Conservation (phyloP, 352 stramenopile species). For the Pythium phragmiticola region DNA sequence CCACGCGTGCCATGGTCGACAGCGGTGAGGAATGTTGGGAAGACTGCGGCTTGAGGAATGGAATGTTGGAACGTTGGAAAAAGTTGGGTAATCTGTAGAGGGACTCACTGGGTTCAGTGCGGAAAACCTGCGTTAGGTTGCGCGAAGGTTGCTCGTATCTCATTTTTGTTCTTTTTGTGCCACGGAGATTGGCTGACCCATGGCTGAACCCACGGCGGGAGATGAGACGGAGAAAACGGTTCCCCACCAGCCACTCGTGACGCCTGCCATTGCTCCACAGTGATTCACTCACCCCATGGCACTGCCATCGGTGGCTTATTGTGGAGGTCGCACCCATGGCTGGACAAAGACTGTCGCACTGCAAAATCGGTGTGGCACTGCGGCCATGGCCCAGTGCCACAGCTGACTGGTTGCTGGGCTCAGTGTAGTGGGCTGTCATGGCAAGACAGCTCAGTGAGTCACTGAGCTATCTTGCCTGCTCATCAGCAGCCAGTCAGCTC, state of each 20-base stretch:
- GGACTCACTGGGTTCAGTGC: neutral
- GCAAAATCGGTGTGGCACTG: too few relatives aligned
- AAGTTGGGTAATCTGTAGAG: too few relatives aligned
- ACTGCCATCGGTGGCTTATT: too few relatives aligned
- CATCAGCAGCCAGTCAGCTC: neutral
- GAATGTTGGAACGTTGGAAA: neutral
- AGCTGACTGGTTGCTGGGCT: neutral
- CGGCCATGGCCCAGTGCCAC: too few relatives aligned
- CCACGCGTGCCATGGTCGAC: neutral
- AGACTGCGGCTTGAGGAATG: constrained; percentile 13
- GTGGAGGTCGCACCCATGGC: neutral
- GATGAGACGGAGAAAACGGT: too few relatives aligned
- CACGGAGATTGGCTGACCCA: too few relatives aligned
- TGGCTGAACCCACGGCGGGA: too few relatives aligned
- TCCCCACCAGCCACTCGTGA: too few relatives aligned
- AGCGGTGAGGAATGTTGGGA: neutral
- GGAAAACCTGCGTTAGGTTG: neutral
- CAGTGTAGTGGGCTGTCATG: neutral
- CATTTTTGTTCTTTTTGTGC: neutral
- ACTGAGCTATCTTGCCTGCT: neutral
- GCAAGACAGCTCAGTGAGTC: neutral
- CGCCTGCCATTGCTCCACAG: too few relatives aligned
- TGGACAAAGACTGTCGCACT: neutral
- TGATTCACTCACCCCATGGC: too few relatives aligned
- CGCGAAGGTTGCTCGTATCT: constrained; percentile 23